Base-by-base conservation (phyloP, 352 stramenopile species). In the Phytophthora niederhauseri region DNA sequence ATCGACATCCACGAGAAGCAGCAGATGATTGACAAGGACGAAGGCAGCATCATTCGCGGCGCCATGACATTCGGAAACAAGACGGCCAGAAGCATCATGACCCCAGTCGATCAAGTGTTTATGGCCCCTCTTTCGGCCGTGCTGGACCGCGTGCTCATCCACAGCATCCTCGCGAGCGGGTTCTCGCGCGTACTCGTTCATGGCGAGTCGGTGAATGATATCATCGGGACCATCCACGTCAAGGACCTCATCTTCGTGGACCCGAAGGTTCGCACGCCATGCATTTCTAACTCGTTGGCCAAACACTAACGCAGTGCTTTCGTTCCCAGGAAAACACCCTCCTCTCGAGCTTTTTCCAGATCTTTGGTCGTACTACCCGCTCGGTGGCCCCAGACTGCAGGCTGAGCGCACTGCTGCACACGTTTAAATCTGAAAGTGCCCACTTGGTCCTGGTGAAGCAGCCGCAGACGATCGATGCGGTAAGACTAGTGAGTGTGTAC, bases 161-260 rank as follows among this genome's bases (percentile, higher is more conserved):
- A 95, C 38, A 94, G 94, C 36, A 98, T 99, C 48, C 98, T 99
- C 75, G 94, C 97, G 59, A 96, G 87, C 41, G 97, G 97, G 11
- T 99, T 98, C 82, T 98, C 84, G 45, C 88, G 97, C 45, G 98
- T 99, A 61, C 97, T 98, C 12, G 87, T 99, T 3, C 82, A 93
- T 31, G 85, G 83, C 19, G 43, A 77, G 30, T 87, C 79, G 46
- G 61, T 85, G 34, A 91, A 97, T 73, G 97, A 99, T 71, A 93
- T 99, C 41, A 87, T 99, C 53, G 97, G 97, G 17, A 83, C 99
- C n/a, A 88, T 99, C 24, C 95, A 99, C 73, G 95, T 98, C 52
- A 99, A 99, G 70, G 98, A 99, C 70, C 89, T 99, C 12, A 98
- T 99, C 62, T 99, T 99, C 53, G 85, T 99, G 17, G 97, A 99